Percentiles rank a stretch among this genome's conserved stretches.
These are phyloP conservation scores for Dunaliella salina DNA, from an alignment of 163 green algal species.

Conservation along the genomic window DNA sequence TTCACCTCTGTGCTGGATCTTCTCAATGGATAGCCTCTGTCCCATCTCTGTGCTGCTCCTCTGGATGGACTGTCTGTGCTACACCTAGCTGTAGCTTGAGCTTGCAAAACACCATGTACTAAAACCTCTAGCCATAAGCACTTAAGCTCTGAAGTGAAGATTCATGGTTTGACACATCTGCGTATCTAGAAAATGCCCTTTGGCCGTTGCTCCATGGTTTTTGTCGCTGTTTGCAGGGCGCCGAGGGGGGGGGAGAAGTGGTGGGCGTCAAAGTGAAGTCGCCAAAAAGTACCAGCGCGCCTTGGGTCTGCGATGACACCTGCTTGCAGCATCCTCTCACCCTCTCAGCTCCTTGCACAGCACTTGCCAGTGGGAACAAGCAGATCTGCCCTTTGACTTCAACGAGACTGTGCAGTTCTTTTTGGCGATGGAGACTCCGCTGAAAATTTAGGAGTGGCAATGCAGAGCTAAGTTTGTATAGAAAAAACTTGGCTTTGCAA, in stretches of 20 bases:
- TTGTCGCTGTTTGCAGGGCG: not conserved
- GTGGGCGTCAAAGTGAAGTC: not conserved
- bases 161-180: not conserved
- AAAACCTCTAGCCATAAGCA: not conserved
- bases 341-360: no score
- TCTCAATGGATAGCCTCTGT: no score
- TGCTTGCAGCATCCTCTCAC: no score
- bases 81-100: not conserved
- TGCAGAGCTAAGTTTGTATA: no score
- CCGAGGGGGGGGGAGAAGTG: not conserved
- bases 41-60: no score
- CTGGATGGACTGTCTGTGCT: not conserved
- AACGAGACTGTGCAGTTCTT: no score
- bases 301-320: not conserved
- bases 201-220: not conserved
- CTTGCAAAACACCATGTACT: not conserved
- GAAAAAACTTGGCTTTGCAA: no score
- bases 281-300: slow-evolving; percentile 5
- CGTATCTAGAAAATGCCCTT: no score
- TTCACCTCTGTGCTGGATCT: no score
- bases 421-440: no score
- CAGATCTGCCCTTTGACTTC: no score
- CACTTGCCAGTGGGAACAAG: not conserved
- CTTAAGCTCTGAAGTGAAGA: not conserved
- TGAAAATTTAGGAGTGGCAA: no score